Evolutionary conservation across 2,329 filamentous ascomycete genomes (phyloP), one percentile per base, ranked within the genome.

Genomic region (Verticillium nubilum): DNA sequence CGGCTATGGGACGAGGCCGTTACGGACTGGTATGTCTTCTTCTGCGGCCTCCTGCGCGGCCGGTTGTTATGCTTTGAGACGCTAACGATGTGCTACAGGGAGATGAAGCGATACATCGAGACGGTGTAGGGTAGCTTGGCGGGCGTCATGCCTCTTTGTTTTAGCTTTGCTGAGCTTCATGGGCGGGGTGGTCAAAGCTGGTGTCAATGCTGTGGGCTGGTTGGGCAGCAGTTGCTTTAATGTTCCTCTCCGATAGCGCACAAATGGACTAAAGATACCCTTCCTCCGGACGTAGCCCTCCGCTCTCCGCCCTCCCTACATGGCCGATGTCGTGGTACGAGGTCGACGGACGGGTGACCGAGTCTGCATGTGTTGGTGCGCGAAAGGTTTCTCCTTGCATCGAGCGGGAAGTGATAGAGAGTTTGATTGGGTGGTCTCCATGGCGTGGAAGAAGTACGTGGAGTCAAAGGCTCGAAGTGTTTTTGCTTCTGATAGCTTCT

Each of bases 1-100:
- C 80, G 90, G 62, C 76, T 97, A 23, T 99, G 91, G 89, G 93
- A 98, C 68, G 94, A 98, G 73, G 93, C 93, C 2, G 94, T 98
- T 5, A 98, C 95, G 23, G 95, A 98, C 74, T 98, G 94, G 92
- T 94, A 81, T 73, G 89, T 58, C 37, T 52, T 23, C 13, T 15
- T n/a, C 28, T 28, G 12, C n/a, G n/a, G n/a, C n/a, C n/a, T n/a
- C 26, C n/a, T 25, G 23, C 13, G 17, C 10, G 33, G 33, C 2
- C 13, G n/a, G 33, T n/a, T 12, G 42, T 7, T 23, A 19, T 29
- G 4, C 29, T 56, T 10, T 19, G 28, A 17, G 25, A 17, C 37
- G n/a, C 54, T 56, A 28, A 47, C 57, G 23, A n/a, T 29, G 4
- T 2, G 0, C 9, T 42, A 47, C 63, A 90, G 88, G 89, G 90